Evolutionary conservation across 495 filamentous ascomycete genomes (phyloP), one percentile per base, ranked within the genome.

Genomic region (Sordaria brevicollis): DNA sequence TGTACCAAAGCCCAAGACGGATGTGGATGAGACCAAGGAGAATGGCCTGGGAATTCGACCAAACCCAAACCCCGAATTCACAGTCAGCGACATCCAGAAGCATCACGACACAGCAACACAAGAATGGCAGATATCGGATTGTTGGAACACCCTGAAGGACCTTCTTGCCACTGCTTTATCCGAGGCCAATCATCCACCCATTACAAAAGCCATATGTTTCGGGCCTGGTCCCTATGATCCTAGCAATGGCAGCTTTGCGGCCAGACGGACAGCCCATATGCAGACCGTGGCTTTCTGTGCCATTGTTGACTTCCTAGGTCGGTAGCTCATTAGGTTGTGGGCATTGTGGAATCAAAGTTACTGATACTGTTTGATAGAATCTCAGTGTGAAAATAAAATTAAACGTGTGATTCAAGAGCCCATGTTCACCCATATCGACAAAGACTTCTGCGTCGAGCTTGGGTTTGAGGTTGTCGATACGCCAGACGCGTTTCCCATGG

Each of bases 341-440:
- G 13, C 34, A n/a, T 19, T 0, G 11, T 5, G 25, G 4, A 4
- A 19, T 10, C 17, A 34, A 19, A 67, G 9, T 71, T 33, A 34
- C 71, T 74, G 17, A 74, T 65, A 9, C 9, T 13, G 10, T 9
- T 7, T 37, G 10, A 33, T 57, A 79, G 79, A 76, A 37, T 71
- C 68, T 3, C 21, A 57, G 2, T 57, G 31, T 38, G 41, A 69
- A 3, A 76, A 69, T 2, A 69, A 65, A 7, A 80, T 85, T 62
- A 77, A 78, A 34, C 79, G 86, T 65, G 78, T 87, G 71, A 85
- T 89, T 29, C 91, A 94, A 80, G 91, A 94, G 65, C 91, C 91
- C 7, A 74, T 86, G 72, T 93, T 92, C 79, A 92, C 87, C 67
- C 54, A 76, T 8, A 76, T 84, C 7, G 91, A 94, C 74, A 83